phyloP scores from a whole-genome alignment of 2,329 filamentous ascomycete genomes.

The Colletotrichum phormii region DNA sequence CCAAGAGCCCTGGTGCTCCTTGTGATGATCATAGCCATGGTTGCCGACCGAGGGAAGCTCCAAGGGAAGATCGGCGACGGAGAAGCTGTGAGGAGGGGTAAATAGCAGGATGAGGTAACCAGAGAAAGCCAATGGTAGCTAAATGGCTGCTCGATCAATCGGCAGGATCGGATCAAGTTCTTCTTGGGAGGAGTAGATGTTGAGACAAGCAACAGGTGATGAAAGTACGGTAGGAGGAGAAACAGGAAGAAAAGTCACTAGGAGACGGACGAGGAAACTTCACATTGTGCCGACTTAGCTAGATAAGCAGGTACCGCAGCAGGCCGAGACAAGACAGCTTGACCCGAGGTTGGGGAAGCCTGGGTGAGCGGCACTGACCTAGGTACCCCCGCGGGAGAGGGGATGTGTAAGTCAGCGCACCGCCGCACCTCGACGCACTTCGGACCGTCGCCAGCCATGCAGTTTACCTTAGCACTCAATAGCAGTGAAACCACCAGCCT shows the following conservation, averaged over 20 bases:
- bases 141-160: not conserved
- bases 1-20: slow-evolving; percentile 72
- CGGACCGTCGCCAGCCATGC: too few species aligned
- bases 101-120: not conserved
- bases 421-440: not conserved
- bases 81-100: not conserved
- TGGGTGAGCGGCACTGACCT: not conserved
- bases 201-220: not conserved
- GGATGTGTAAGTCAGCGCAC: not conserved
- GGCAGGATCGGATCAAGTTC: not conserved
- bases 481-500: too few species aligned
- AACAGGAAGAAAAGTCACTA: slow-evolving; percentile 8
- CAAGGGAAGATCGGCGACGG: not conserved
- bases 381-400: not conserved
- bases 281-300: not conserved
- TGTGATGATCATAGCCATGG: slow-evolving; percentile 74
- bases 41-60: slow-evolving; percentile 1
- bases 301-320: not conserved
- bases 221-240: not conserved
- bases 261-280: not conserved
- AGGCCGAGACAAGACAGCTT: slow-evolving; percentile 30
- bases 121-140: not conserved
- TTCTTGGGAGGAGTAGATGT: slow-evolving; percentile 5
- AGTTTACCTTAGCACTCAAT: too few species aligned
- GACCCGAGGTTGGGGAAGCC: slow-evolving; percentile 29